These are phyloP conservation scores for Pythium pyrilobum DNA, from an alignment of 352 stramenopile genomes.

Conservation along the genomic window DNA sequence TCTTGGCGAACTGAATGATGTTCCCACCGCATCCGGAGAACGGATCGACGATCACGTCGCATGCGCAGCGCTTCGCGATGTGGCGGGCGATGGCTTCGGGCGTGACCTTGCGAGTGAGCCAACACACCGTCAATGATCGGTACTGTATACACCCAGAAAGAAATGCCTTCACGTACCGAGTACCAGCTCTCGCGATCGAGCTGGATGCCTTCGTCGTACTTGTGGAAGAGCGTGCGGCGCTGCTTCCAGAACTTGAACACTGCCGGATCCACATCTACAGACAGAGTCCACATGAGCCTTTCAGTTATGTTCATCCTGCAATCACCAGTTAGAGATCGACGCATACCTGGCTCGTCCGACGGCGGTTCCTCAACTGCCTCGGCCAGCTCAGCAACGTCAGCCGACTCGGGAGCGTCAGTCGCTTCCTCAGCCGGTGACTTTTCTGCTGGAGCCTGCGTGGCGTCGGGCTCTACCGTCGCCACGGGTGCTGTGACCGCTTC, in stretches of 20 bases:
- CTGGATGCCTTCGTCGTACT: slow-evolving; percentile 88
- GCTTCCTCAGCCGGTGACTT: no score
- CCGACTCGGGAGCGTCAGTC: neutral
- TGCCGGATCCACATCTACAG: slow-evolving; percentile 19
- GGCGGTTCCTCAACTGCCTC: no score
- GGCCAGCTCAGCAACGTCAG: neutral
- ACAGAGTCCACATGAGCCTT: no score
- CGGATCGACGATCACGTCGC: slow-evolving; percentile 86
- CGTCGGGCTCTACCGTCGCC: no score
- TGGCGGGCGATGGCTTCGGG: slow-evolving; percentile 87
- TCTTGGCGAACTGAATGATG: slow-evolving; percentile 89
- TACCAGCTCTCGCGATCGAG: slow-evolving; percentile 94
- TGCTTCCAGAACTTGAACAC: slow-evolving; percentile 90
- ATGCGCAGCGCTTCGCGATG: slow-evolving; percentile 73
- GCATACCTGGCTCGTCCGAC: no score
- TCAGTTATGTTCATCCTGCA: no score
- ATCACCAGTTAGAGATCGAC: no score
- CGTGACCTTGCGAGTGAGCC: no score
- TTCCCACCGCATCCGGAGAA: slow-evolving; percentile 93
- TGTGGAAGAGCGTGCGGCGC: slow-evolving; percentile 83
- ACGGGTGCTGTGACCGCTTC: slow-evolving; percentile 21
- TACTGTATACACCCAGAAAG: no score
- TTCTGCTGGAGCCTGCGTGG: no score
- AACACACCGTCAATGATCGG: neutral
- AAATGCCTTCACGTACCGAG: slow-evolving; percentile 30